Base-by-base conservation (phyloP, 2,329 filamentous ascomycete species). In the Nothopassalora personata region DNA sequence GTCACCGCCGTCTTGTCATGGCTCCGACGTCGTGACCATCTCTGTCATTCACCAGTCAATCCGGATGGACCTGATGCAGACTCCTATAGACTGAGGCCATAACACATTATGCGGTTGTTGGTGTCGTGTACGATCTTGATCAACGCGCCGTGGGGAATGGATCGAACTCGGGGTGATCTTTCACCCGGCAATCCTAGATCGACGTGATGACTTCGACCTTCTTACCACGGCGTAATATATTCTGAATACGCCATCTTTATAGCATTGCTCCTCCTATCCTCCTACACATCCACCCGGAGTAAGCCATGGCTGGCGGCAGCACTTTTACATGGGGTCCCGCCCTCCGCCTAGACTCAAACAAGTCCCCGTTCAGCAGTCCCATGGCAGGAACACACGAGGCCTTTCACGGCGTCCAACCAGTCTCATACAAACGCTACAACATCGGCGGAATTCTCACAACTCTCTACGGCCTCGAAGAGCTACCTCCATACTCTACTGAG, bases 361-460 rank as follows among this genome's bases (percentile, higher is more conserved):
- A 68, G 52, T 71, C 69, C 1, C 70, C 70, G 19, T 72, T 72
- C 65, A 56, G 63, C 13, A 70, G 68, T 1, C 71, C 70, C 15
- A 53, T 72, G 4, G 67, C 70, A 10, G 33, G 53, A 31, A 71
- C 70, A 1, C 70, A 70, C 60, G 55, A 63, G 46, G 69, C 69
- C 33, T 72, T 72, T 62, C 60, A 59, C 34, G 60, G 65, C 54
- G 61, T 70, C 48, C 62, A 64, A 36, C 66, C 64, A 71, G 76
- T 91, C 60, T 94, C 90, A 23, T 77, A 79, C 61, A 82, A 80
- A 61, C 86, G 85, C 19, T 80, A 88, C 65, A 83, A 86, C 61
- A 89, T 97, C 72, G 85, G 88, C 47, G 91, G 91, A 50, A 84
- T 97, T 56, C 80, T 89, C 9, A 85, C 88, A 53, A 89, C 90